These are phyloP conservation scores for Mycena vulgaris DNA, from an alignment of 768 basidiomycete species.

Conservation along the genomic window DNA sequence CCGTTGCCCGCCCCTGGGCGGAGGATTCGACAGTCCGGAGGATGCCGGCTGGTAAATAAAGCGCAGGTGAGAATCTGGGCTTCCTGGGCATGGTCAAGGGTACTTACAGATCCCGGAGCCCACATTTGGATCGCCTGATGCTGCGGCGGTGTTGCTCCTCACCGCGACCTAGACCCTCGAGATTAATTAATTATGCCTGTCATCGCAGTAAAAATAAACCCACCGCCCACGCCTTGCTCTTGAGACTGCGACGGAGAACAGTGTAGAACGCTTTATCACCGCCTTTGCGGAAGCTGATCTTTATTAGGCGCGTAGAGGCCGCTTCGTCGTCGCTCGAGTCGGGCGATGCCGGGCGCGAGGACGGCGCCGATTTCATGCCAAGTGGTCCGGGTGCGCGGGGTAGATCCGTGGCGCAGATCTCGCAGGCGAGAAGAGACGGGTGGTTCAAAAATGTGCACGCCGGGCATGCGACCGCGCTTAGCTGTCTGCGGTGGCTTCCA, in stretches of 20 bases:
- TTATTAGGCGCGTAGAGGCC: slow-evolving; percentile 68
- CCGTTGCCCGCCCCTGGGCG: slow-evolving; percentile 71
- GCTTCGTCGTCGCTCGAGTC: slow-evolving; percentile 50
- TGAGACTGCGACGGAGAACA: slow-evolving; percentile 78
- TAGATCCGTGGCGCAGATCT: slow-evolving; percentile 87
- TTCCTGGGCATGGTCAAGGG: background rate
- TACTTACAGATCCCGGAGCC: slow-evolving; percentile 69
- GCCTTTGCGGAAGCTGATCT: slow-evolving; percentile 92
- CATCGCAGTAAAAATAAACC: slow-evolving; percentile 1
- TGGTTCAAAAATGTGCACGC: slow-evolving; percentile 96
- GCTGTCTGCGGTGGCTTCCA: slow-evolving; percentile 47
- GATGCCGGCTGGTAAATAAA: slow-evolving; percentile 76
- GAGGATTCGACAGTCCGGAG: slow-evolving; percentile 81
- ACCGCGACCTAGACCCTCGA: slow-evolving; percentile 1
- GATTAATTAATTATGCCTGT: background rate
- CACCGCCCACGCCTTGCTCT: slow-evolving; percentile 81
- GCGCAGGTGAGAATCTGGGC: slow-evolving; percentile 10
- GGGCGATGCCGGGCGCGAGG: slow-evolving; percentile 75
- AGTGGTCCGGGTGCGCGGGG: slow-evolving; percentile 47
- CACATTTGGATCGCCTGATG: slow-evolving; percentile 22
- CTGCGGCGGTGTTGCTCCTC: slow-evolving; percentile 7
- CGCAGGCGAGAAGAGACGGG: slow-evolving; percentile 79
- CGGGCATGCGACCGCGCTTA: slow-evolving; percentile 74
- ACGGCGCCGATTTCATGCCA: slow-evolving; percentile 72
- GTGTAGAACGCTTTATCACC: slow-evolving; percentile 90